Conservation (phyloP, 2,329 filamentous ascomycete species). For the Colletotrichum caudatum region DNA sequence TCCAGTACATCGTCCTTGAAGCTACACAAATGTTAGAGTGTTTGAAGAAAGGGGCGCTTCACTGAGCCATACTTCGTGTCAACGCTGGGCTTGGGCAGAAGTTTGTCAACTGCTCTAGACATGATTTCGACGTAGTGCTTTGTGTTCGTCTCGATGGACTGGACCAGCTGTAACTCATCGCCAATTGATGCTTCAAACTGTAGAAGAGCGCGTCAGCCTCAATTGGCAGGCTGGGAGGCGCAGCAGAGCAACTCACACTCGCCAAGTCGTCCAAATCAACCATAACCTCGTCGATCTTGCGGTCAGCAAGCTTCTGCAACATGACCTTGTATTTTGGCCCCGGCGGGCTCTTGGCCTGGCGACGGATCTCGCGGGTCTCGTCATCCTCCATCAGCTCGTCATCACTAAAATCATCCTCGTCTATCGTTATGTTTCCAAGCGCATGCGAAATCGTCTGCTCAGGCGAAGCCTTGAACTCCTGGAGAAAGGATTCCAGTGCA, state of each 20-base stretch:
- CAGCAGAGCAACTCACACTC: slow-evolving; percentile 69
- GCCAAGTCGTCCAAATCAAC: slow-evolving; percentile 92
- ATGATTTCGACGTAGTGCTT: slow-evolving; percentile 96
- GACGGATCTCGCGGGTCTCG: slow-evolving; percentile 65
- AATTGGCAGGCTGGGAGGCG: slow-evolving; percentile 66
- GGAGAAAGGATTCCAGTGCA: slow-evolving; percentile 89
- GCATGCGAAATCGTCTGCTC: slow-evolving; percentile 81
- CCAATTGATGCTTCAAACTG: slow-evolving; percentile 82
- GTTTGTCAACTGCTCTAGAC: slow-evolving; percentile 86
- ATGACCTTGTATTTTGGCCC: slow-evolving; percentile 90
- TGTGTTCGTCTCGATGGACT: slow-evolving; percentile 89
- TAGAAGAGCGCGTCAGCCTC: slow-evolving; percentile 51
- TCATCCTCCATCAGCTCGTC: slow-evolving; percentile 93
- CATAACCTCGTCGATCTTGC: slow-evolving; percentile 79
- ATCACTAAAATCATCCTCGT: slow-evolving; percentile 87
- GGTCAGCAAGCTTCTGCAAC: slow-evolving; percentile 88
- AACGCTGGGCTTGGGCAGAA: slow-evolving; percentile 81
- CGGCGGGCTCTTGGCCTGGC: slow-evolving; percentile 63
- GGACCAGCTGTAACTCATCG: slow-evolving; percentile 78
- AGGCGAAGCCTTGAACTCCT: slow-evolving; percentile 85
- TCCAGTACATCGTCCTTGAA: slow-evolving; percentile 99
- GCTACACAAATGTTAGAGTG: slow-evolving; percentile 54
- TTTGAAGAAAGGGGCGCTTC: slow-evolving; percentile 5
- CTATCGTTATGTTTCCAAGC: slow-evolving; percentile 85
- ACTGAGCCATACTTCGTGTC: slow-evolving; percentile 77